A percentile compares a stretch with the other conserved stretches of the same genome.
These are phyloP conservation scores for Funneliformis mosseae DNA, from an alignment of 192 early-diverging fungal genomes.

Conservation along the genomic window DNA sequence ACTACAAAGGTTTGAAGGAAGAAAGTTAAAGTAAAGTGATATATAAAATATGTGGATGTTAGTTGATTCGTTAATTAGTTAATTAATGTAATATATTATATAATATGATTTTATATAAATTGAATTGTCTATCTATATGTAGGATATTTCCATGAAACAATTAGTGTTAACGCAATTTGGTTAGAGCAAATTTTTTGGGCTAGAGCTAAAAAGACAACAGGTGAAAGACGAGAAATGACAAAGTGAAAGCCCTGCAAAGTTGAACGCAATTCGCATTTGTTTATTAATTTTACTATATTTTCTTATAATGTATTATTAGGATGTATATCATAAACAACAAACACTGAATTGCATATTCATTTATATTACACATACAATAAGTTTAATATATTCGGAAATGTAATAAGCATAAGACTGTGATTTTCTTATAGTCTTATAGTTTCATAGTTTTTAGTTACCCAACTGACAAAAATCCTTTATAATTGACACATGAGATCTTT, in stretches of 20 bases:
- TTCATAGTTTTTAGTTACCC: not conserved
- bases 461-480: too few species aligned
- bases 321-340: not conserved
- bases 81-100: not conserved
- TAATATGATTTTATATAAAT: not conserved
- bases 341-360: not conserved
- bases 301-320: not conserved
- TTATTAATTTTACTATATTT: not conserved
- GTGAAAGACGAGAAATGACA: not conserved
- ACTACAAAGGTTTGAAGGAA: not conserved
- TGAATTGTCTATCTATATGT: not conserved
- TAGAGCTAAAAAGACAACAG: not conserved
- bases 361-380: too few species aligned
- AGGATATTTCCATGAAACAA: not conserved
- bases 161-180: not conserved
- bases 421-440: not conserved
- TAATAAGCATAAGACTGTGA: not conserved
- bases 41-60: too few species aligned
- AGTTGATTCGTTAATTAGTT: too few species aligned
- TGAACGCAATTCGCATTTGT: not conserved
- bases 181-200: not conserved
- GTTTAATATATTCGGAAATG: too few species aligned
- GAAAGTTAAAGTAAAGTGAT: not conserved
- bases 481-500: too few species aligned
- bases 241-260: not conserved